Percentiles rank a stretch among this genome's conserved stretches.
Conservation (phyloP, 805 yeast species). For the Zygosaccharomyces lentus region DNA sequence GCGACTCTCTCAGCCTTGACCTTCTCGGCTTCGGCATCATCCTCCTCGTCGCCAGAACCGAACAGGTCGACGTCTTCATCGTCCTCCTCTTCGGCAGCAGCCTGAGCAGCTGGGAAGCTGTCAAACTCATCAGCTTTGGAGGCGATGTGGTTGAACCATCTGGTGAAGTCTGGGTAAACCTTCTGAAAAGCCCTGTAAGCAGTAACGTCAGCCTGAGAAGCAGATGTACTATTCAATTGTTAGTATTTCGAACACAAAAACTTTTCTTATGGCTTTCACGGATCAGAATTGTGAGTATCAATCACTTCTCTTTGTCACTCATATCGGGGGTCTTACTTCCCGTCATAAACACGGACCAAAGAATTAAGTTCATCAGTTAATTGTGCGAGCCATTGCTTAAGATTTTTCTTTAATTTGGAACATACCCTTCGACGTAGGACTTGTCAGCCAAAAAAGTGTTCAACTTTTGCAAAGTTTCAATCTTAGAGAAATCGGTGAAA, state of each 20-base stretch:
- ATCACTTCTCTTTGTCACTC: constrained; percentile 63
- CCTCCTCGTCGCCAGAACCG: constrained; percentile 93
- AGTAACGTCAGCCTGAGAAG: constrained; percentile 93
- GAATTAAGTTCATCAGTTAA: constrained; percentile 60
- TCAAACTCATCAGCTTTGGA: constrained; percentile 83
- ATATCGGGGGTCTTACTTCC: constrained; percentile 94
- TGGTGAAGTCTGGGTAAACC: constrained; percentile 88
- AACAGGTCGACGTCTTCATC: constrained; percentile 94
- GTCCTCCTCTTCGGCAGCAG: constrained; percentile 51
- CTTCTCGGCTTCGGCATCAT: constrained; percentile 95
- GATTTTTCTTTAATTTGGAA: constrained; percentile 23
- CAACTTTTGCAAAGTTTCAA: constrained; percentile 67
- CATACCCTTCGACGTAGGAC: constrained; percentile 96
- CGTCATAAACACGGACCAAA: constrained; percentile 97
- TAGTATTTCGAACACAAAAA: constrained; percentile 1
- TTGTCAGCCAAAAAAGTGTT: constrained; percentile 85
- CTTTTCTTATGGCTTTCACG: constrained; percentile 2
- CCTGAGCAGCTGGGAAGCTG: constrained; percentile 70
- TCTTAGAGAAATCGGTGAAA: constrained; percentile 75
- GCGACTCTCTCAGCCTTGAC: constrained; percentile 97
- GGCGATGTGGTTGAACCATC: constrained; percentile 99
- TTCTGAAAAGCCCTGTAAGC: constrained; percentile 91
- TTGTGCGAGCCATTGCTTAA: constrained; percentile 1
- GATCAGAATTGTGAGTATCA: constrained; percentile 17
- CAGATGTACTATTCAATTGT: constrained; percentile 55